phyloP scores from a whole-genome alignment of 208 protist species.

The Leishmania amazonensis region DNA sequence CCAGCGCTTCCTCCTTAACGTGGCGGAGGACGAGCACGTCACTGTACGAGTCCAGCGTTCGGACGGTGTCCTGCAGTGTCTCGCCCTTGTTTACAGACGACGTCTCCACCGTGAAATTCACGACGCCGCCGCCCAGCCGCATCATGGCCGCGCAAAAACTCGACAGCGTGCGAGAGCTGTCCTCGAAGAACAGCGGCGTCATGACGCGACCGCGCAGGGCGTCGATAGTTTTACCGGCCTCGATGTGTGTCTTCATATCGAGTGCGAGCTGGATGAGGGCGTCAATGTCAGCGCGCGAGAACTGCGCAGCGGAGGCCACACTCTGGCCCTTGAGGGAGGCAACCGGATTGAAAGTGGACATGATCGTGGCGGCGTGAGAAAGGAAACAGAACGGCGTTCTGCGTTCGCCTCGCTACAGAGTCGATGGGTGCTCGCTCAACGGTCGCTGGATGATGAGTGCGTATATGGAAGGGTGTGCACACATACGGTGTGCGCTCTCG shows the following conservation, averaged over 20 bases:
- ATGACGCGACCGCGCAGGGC: constrained; percentile 75
- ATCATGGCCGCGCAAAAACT: constrained; percentile 88
- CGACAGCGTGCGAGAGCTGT: constrained; percentile 76
- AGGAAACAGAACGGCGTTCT: background rate
- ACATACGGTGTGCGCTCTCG: background rate
- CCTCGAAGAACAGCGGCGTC: constrained; percentile 89
- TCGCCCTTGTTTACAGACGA: constrained; percentile 89
- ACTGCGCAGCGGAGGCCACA: constrained; percentile 68
- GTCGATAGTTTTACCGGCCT: constrained; percentile 54
- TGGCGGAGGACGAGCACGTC: constrained; percentile 97
- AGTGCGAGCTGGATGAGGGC: constrained; percentile 61
- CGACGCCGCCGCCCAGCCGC: constrained; percentile 76
- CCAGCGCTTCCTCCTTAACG: constrained; percentile 87
- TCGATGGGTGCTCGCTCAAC: background rate
- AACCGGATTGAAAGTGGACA: constrained; percentile 48
- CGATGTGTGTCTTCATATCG: constrained; percentile 47
- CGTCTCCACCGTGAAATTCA: constrained; percentile 83
- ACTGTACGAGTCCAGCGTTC: constrained; percentile 86
- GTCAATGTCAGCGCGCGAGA: constrained; percentile 71
- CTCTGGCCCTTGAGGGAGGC: constrained; percentile 67
- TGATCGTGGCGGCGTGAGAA: background rate
- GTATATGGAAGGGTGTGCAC: background rate
- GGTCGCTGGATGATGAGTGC: background rate
- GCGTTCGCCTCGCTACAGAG: background rate
- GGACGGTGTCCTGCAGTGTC: constrained; percentile 85